These are phyloP conservation scores for Auricularia sp. DNA, from an alignment of 768 basidiomycete genomes.

Conservation along the genomic window DNA sequence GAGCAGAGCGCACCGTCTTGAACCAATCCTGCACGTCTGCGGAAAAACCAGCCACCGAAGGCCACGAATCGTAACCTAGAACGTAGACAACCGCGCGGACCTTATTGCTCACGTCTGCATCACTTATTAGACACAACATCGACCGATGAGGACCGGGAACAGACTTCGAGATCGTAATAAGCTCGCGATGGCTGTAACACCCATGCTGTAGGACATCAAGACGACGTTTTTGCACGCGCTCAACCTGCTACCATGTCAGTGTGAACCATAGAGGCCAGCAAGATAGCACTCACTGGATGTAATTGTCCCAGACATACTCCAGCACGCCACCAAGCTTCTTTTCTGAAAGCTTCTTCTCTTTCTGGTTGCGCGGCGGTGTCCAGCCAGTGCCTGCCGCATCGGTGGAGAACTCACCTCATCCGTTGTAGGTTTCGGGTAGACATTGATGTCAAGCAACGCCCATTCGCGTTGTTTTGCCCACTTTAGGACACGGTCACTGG, in stretches of 20 bases:
- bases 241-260: conserved; percentile 36
- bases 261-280: not conserved
- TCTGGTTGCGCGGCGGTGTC: conserved; percentile 23
- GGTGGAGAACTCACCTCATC: too few relatives aligned
- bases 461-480: conserved; percentile 65
- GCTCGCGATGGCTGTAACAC: conserved; percentile 65
- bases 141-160: conserved; percentile 12
- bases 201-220: conserved; percentile 80
- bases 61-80: conserved; percentile 39
- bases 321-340: conserved; percentile 43
- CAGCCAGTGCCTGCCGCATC: too few relatives aligned
- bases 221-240: conserved; percentile 63
- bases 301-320: conserved; percentile 92
- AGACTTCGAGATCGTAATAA: conserved; percentile 63
- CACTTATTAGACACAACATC: conserved; percentile 17
- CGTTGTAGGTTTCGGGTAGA: conserved; percentile 51
- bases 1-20: conserved; percentile 19
- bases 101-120: conserved; percentile 43
- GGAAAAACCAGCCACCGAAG: not conserved
- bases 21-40: not conserved
- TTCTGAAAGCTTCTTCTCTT: conserved; percentile 10
- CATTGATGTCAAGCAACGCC: conserved; percentile 77
- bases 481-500: conserved; percentile 63
- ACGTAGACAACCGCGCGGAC: conserved; percentile 74
- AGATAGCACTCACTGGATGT: conserved; percentile 60